Base-by-base conservation (phyloP, 2,329 filamentous ascomycete genomes). In the Fusarium mexicanum region DNA sequence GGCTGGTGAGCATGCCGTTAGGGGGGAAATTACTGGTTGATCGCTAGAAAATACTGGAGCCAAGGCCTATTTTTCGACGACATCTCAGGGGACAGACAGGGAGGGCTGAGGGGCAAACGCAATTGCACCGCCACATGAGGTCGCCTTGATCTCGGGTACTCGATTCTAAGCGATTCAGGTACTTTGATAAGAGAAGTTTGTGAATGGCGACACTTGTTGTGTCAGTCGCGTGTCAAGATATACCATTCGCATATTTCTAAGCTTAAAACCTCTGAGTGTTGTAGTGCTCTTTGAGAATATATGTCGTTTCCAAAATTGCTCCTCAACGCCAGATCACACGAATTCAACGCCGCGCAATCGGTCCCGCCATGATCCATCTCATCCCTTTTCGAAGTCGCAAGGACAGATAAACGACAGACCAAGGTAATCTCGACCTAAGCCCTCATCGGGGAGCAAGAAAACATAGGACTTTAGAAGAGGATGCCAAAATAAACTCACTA, bases 361-460 rank as follows among this genome's bases (percentile, higher is more conserved):
- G 64, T 74, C 73, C 73, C 65, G 69, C 67, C 66, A 59, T 59
- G 41, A 37, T 59, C 31, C 55, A 68, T 74, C 50, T 61, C 71
- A 72, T 74, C 75, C 75, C 65, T 60, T 76, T 77, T 73, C 58
- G 57, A 75, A 71, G 50, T 70, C 55, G 66, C 75, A 51, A 73
- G 71, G 72, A 74, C 71, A 72, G 64, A 75, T 74, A 72, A 70
- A 70, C 67, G 66, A 70, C n/a, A 54, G 70, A 44, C 26, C 67
- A 48, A 70, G 61, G 46, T 38, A 65, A 61, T 54, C 71, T 59
- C 43, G 40, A 17, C 33, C 33, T 17, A 35, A 35, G 16, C 33
- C 33, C 33, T 35, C 33, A 16, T 35, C 33, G 8, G 16, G 33
- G 33, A 35, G 33, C 33, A 35, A 35, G 33, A 35, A 35, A 35